Conservation (phyloP, 495 filamentous ascomycete genomes). For the Aspergillus leporis region DNA sequence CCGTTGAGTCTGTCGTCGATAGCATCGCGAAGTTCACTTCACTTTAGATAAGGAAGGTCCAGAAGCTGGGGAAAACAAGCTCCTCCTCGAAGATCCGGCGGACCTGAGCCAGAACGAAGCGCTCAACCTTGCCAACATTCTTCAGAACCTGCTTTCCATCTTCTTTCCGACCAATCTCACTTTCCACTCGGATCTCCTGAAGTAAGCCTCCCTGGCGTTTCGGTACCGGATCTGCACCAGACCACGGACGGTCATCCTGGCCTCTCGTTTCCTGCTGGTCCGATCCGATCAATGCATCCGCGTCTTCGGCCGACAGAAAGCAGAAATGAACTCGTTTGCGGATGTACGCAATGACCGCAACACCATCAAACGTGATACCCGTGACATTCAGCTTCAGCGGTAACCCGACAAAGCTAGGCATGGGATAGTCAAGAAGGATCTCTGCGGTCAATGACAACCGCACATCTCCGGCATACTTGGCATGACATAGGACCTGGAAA, state of each 20-base stretch:
- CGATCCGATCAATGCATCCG: conserved; percentile 61
- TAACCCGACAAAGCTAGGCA: conserved; percentile 93
- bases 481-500: conserved; percentile 86
- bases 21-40: conserved; percentile 4
- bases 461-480: conserved; percentile 82
- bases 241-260: conserved; percentile 18
- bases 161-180: conserved; percentile 90
- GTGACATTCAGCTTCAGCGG: conserved; percentile 91
- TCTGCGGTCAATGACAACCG: conserved; percentile 86
- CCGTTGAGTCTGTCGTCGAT: not conserved
- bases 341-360: conserved; percentile 88
- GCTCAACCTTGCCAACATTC: conserved; percentile 98
- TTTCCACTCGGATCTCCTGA: conserved; percentile 92
- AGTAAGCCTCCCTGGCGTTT: conserved; percentile 70
- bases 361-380: conserved; percentile 89
- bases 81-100: conserved; percentile 97
- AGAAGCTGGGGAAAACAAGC: conserved; percentile 96
- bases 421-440: conserved; percentile 94
- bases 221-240: conserved; percentile 24
- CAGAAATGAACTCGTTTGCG: conserved; percentile 80
- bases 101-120: conserved; percentile 95
- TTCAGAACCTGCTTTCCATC: conserved; percentile 91
- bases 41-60: conserved; percentile 90
- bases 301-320: conserved; percentile 87
- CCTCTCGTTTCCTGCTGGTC: conserved; percentile 45